Evolutionary conservation across 2,329 filamentous ascomycete genomes (phyloP).

Genomic region (Pseudogymnoascus sp.): DNA sequence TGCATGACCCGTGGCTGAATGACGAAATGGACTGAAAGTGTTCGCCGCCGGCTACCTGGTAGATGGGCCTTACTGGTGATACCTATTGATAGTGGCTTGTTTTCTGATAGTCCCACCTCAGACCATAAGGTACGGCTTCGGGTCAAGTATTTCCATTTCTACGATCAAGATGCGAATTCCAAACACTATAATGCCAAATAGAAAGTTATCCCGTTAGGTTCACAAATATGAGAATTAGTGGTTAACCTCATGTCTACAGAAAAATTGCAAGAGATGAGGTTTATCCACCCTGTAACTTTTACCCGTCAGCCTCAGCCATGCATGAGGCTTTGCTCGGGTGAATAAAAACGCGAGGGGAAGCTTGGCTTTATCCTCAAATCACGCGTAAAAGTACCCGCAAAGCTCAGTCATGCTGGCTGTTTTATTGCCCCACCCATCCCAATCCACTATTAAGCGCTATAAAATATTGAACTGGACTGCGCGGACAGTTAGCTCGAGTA

Average conservation of each 20-base stretch:
- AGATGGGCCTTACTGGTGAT: neutral
- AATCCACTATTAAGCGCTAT: neutral
- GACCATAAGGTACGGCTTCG: neutral
- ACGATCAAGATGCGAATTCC: neutral
- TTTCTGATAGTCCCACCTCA: neutral
- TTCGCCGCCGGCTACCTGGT: neutral
- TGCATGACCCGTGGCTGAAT: slow-evolving; percentile 26
- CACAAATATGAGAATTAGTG: no score
- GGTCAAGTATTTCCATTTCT: neutral
- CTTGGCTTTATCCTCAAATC: neutral
- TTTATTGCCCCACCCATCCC: neutral
- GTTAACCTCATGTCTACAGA: no score
- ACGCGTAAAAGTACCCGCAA: neutral
- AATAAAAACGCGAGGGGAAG: neutral
- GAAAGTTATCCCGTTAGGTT: neutral
- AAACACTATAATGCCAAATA: neutral
- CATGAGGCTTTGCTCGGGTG: neutral
- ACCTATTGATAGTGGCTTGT: no score
- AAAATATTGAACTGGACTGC: neutral
- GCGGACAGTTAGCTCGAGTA: no score
- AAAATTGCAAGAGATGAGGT: neutral
- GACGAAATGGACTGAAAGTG: neutral
- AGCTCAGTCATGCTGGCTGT: neutral
- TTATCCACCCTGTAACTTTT: neutral
- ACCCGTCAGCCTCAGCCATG: neutral